A percentile compares a stretch with the other conserved stretches of the same genome.
phyloP scores from a whole-genome alignment of 1,139 yeast species.

The Spathaspora sp. region DNA sequence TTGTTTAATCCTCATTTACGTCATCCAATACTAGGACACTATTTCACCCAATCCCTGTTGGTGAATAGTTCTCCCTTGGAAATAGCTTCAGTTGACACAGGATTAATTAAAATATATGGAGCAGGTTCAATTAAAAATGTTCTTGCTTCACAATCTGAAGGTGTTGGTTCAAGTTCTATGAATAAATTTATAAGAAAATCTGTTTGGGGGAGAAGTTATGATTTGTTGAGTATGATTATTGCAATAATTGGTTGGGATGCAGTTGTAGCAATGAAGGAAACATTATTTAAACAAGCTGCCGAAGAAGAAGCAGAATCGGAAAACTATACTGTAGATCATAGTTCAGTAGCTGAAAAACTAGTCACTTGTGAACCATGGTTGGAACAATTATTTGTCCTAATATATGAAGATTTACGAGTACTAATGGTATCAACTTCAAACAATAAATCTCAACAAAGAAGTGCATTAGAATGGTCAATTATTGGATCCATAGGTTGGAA shows the following conservation, averaged over 20 bases:
- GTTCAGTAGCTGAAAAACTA: slow-evolving; percentile 7
- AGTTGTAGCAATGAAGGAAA: slow-evolving; percentile 10
- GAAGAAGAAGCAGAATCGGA: neutral
- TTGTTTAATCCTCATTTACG: slow-evolving; percentile 31
- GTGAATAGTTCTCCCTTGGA: slow-evolving; percentile 33
- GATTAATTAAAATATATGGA: slow-evolving; percentile 28
- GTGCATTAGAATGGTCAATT: slow-evolving; percentile 46
- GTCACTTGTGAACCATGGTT: slow-evolving; percentile 38
- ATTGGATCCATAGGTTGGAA: slow-evolving; percentile 44
- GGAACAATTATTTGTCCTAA: slow-evolving; percentile 36
- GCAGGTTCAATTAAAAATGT: slow-evolving; percentile 26
- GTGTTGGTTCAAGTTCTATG: slow-evolving; percentile 26
- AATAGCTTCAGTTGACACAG: slow-evolving; percentile 37
- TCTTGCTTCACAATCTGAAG: slow-evolving; percentile 36
- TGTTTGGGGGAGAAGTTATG: slow-evolving; percentile 47
- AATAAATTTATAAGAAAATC: slow-evolving; percentile 36
- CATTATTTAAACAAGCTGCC: slow-evolving; percentile 2
- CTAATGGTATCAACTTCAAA: slow-evolving; percentile 27
- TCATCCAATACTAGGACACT: slow-evolving; percentile 37
- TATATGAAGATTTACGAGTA: slow-evolving; percentile 40
- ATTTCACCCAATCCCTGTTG: slow-evolving; percentile 39
- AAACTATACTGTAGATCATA: slow-evolving; percentile 22
- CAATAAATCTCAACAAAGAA: slow-evolving; percentile 32
- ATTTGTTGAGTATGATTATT: slow-evolving; percentile 35
- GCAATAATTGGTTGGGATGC: slow-evolving; percentile 45